Percentiles rank a stretch among this genome's conserved stretches.
These are phyloP conservation scores for Starmera dryadoides DNA, from an alignment of 805 yeast genomes.

Conservation along the genomic window DNA sequence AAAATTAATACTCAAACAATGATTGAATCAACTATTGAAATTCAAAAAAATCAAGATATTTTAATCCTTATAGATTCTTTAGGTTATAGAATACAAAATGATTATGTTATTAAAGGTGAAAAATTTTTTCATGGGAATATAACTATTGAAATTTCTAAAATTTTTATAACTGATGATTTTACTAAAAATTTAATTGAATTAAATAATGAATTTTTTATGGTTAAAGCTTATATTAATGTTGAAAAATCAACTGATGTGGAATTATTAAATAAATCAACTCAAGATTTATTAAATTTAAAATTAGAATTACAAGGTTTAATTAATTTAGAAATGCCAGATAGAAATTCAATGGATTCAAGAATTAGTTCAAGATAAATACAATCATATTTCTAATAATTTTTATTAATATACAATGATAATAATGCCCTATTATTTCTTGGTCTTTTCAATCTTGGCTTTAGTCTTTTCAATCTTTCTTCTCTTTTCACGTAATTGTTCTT, in stretches of 20 bases:
- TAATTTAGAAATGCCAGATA: conserved; percentile 65
- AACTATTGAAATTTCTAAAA: conserved; percentile 52
- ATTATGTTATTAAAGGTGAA: conserved; percentile 54
- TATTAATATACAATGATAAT: neutral
- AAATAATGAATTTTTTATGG: conserved; percentile 45
- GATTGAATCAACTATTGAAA: conserved; percentile 38
- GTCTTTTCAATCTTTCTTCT: conserved; percentile 60
- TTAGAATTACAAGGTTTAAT: conserved; percentile 62
- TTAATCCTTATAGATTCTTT: conserved; percentile 43
- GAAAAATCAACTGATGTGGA: conserved; percentile 71
- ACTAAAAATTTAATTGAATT: conserved; percentile 23
- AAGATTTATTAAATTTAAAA: conserved; percentile 54
- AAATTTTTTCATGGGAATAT: conserved; percentile 51
- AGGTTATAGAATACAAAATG: conserved; percentile 62
- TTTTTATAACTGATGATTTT: conserved; percentile 17
- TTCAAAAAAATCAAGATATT: conserved; percentile 26
- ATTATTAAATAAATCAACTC: conserved; percentile 55
- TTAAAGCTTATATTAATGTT: conserved; percentile 66
- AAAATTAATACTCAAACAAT: conserved; percentile 61
- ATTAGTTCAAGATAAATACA: conserved; percentile 19
- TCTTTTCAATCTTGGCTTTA: conserved; percentile 21
- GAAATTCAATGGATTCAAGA: conserved; percentile 77
- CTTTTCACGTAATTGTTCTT: conserved; percentile 61
- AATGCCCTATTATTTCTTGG: conserved; percentile 26
- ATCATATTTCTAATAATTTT: neutral